Base-by-base conservation (phyloP, 352 stramenopile genomes). In the Phytophthora vignae region DNA sequence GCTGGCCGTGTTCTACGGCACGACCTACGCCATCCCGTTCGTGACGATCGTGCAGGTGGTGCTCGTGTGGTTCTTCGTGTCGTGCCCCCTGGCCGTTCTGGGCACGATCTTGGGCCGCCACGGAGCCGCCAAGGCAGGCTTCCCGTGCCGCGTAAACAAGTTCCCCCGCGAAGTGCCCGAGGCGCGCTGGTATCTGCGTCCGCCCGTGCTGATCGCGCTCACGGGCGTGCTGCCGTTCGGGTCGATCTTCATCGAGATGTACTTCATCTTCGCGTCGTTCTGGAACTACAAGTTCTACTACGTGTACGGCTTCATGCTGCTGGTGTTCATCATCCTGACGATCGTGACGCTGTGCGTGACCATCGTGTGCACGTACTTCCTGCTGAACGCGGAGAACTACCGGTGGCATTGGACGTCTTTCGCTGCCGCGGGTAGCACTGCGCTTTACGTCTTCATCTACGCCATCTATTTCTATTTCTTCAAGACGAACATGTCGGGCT, bases 261-360 rank as follows among this genome's bases (percentile, higher is more conserved):
- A 99, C 84, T 99, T 99, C 89, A 99, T 99, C 77, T 98, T 99
- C 76, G 99, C 98, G 6, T 99, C 96, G 44, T 98, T 99, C 69
- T 99, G 98, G 98, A 99, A 98, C 82, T 99, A 99, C 94, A 99
- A 99, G 85, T 99, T 99, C 83, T 99, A 99, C 85, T 99, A 99
- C 82, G 98, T 99, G 14, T 99, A 99, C 82, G 98, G 98, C 55
- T 99, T 99, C 80, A 96, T 99, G 81, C 86, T 99, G 63, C 88
- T 99, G 54, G 97, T 99, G 19, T 99, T 99, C 79, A 75, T 97
- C 56, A 99, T 99, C 69, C 83, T 99, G 40, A 94, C 85, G 36
- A 97, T 99, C 53, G 98, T 99, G 42, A 98, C 98, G 21, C 90
- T 99, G 10, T 99, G 98, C 77, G 98, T 98, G 27, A 99, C 97